Percentiles rank a stretch among this genome's conserved stretches.
phyloP scores from a whole-genome alignment of 495 filamentous ascomycete species.

The Xylaria scruposa region DNA sequence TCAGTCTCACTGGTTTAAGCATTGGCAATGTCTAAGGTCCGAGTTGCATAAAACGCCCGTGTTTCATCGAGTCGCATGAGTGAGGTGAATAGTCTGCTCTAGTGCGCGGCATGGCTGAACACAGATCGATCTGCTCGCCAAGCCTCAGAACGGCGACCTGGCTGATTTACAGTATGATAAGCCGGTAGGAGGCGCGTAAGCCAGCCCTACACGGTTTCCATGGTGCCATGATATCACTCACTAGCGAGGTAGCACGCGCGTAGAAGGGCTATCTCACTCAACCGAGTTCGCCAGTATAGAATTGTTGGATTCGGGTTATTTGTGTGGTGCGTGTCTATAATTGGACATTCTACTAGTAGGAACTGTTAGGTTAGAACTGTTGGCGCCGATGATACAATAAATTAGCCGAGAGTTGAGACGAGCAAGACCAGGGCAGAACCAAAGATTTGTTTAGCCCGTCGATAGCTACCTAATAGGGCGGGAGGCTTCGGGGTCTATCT shows the following conservation, averaged over 20 bases:
- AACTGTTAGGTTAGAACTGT: neutral
- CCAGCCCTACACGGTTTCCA: slow-evolving; percentile 12
- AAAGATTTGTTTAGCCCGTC: neutral
- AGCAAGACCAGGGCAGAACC: slow-evolving; percentile 18
- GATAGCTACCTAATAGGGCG: neutral
- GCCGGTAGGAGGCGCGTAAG: slow-evolving; percentile 2
- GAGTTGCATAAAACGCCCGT: slow-evolving; percentile 2
- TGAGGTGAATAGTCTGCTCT: neutral
- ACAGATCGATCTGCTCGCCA: slow-evolving; percentile 14
- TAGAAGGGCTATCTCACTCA: slow-evolving; percentile 3
- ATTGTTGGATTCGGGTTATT: neutral
- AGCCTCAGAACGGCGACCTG: slow-evolving; percentile 16
- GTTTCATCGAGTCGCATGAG: slow-evolving; percentile 9
- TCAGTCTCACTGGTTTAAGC: neutral
- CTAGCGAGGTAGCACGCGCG: slow-evolving; percentile 22
- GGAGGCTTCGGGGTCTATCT: slow-evolving; percentile 12
- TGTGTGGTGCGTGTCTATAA: neutral
- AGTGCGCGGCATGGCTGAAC: neutral
- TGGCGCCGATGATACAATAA: slow-evolving; percentile 24
- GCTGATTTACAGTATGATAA: slow-evolving; percentile 5
- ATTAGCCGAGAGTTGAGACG: slow-evolving; percentile 15
- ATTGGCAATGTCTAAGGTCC: neutral
- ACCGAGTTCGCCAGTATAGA: neutral
- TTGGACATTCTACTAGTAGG: slow-evolving; percentile 7
- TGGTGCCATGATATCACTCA: slow-evolving; percentile 5